Conservation (phyloP, 2,329 filamentous ascomycete species). For the Ophiobolus disseminans region DNA sequence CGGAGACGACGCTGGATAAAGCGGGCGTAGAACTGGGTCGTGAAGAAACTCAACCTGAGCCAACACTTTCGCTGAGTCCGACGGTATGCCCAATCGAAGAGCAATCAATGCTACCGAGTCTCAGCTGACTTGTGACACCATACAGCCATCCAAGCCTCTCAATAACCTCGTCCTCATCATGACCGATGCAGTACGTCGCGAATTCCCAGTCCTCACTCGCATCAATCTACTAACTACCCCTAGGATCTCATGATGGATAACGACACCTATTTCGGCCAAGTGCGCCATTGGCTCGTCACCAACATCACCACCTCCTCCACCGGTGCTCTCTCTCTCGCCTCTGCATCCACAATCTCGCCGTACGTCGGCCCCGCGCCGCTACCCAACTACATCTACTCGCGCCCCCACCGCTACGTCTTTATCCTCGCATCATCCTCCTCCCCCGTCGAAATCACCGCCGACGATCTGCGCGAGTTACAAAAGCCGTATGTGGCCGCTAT, state of each 20-base stretch:
- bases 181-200: conserved; percentile 21
- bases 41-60: conserved; percentile 26
- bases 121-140: not conserved
- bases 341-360: conserved; percentile 17
- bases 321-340: conserved; percentile 13
- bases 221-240: not conserved
- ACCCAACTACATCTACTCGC: conserved; percentile 27
- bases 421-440: conserved; percentile 18
- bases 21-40: conserved; percentile 21
- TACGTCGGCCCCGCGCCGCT: conserved; percentile 30
- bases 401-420: conserved; percentile 31
- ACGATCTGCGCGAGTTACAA: conserved; percentile 27
- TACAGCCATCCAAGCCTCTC: conserved; percentile 16
- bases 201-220: not conserved
- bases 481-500: conserved; percentile 21
- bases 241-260: conserved; percentile 31
- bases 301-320: conserved; percentile 15
- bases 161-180: conserved; percentile 26
- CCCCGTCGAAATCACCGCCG: conserved; percentile 15
- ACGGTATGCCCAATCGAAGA: conserved; percentile 1
- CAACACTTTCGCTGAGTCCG: conserved; percentile 18
- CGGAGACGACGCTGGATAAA: conserved; percentile 17
- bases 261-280: conserved; percentile 30
- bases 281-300: conserved; percentile 32
- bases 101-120: too few relatives aligned